phyloP scores from a whole-genome alignment of 2,329 filamentous ascomycete genomes.

The Ceratocystis colombiana region DNA sequence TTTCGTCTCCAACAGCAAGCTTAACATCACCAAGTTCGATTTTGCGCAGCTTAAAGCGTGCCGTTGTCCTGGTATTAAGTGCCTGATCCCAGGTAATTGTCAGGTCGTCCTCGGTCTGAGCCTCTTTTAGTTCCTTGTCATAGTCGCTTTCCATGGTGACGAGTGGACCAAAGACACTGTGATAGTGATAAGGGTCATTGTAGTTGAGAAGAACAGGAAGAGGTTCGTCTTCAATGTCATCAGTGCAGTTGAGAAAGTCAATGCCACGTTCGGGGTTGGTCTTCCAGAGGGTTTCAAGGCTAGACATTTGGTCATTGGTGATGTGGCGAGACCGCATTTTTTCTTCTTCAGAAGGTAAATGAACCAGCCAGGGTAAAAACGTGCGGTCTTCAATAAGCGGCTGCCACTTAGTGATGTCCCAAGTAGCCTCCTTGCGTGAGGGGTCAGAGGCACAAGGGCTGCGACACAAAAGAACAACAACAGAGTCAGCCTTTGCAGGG shows the following conservation, averaged over 20 bases:
- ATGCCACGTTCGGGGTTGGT: constrained; percentile 83
- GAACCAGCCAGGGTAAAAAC: constrained; percentile 88
- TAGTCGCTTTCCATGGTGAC: constrained; percentile 99
- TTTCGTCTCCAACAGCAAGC: constrained; percentile 93
- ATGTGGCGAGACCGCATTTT: constrained; percentile 90
- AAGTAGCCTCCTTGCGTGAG: constrained; percentile 98
- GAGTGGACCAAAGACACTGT: constrained; percentile 94
- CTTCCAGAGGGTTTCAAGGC: constrained; percentile 97
- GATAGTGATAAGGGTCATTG: constrained; percentile 95
- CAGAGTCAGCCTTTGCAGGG: constrained; percentile 94
- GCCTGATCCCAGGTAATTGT: constrained; percentile 91
- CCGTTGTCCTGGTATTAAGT: constrained; percentile 93
- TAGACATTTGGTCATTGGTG: constrained; percentile 87
- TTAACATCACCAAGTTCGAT: constrained; percentile 97
- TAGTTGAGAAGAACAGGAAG: constrained; percentile 86
- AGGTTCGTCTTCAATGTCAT: constrained; percentile 82
- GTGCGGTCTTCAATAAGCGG: constrained; percentile 94
- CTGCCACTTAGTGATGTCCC: constrained; percentile 97
- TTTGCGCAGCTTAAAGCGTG: constrained; percentile 91
- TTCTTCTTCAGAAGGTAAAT: constrained; percentile 80
- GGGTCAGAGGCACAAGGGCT: constrained; percentile 92
- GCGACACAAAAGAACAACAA: constrained; percentile 90
- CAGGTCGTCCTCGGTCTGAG: constrained; percentile 92
- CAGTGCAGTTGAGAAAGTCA: constrained; percentile 54
- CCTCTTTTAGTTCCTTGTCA: constrained; percentile 96